Evolutionary conservation across 2,329 filamentous ascomycete genomes (phyloP).

Genomic region (Incumbomyces delicatus): DNA sequence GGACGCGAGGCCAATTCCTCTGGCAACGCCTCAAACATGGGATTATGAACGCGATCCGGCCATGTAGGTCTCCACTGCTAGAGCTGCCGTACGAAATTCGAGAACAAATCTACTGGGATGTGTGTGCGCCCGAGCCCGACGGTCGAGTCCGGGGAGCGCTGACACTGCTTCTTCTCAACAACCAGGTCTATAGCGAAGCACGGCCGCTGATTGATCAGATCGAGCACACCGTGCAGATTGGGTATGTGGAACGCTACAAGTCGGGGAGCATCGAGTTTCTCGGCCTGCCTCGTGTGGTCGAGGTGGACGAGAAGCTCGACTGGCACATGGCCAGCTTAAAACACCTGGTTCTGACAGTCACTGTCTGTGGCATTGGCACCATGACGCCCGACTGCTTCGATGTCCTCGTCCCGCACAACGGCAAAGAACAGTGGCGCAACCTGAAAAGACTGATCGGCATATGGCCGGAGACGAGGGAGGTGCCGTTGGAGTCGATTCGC

Average conservation of each 20-base stretch:
- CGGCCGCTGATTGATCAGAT: slow-evolving; percentile 3
- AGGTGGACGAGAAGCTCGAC: not conserved
- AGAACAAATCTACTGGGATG: not conserved
- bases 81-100: slow-evolving; percentile 1
- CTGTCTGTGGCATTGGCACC: not conserved
- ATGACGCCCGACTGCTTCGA: slow-evolving; percentile 7
- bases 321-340: slow-evolving; percentile 4
- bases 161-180: slow-evolving; percentile 3
- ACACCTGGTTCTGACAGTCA: not conserved
- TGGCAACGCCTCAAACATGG: not conserved
- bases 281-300: not conserved
- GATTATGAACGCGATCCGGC: not conserved
- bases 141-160: not conserved
- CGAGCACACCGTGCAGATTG: slow-evolving; percentile 2
- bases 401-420: not conserved
- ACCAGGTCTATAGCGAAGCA: slow-evolving; percentile 5
- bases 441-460: slow-evolving; percentile 2
- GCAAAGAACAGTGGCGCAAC: slow-evolving; percentile 5
- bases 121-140: not conserved
- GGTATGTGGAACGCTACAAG: slow-evolving; percentile 1
- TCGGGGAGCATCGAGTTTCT: not conserved
- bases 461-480: slow-evolving; percentile 1
- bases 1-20: not conserved
- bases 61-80: not conserved
- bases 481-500: not conserved